These are phyloP conservation scores for Phytophthora pisi DNA, from an alignment of 352 stramenopile genomes.

Conservation along the genomic window DNA sequence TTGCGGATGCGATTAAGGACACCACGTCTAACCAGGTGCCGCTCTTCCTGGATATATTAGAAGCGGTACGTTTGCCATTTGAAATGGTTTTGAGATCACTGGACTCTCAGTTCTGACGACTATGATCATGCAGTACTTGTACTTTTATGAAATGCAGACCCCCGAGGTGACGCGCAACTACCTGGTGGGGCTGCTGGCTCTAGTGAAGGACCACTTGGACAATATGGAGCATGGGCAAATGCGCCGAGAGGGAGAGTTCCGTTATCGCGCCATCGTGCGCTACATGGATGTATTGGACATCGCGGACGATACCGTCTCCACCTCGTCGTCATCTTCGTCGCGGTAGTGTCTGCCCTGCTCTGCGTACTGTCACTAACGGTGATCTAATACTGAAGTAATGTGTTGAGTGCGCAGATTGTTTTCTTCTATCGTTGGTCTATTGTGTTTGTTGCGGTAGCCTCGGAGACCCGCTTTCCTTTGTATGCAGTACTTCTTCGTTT, in stretches of 20 bases:
- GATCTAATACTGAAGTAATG: background rate
- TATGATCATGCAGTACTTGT: conserved; percentile 73
- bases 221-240: conserved; percentile 83
- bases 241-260: conserved; percentile 78
- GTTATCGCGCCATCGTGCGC: conserved; percentile 85
- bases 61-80: conserved; percentile 58
- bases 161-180: conserved; percentile 77
- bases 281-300: conserved; percentile 68
- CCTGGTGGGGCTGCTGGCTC: conserved; percentile 75
- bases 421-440: background rate
- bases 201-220: conserved; percentile 94
- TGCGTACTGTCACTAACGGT: background rate
- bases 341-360: conserved; percentile 23
- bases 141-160: conserved; percentile 93
- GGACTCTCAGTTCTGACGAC: too few species aligned
- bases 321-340: conserved; percentile 26
- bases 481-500: background rate
- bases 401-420: background rate
- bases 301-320: conserved; percentile 22
- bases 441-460: conserved; percentile 6
- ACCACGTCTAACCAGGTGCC: conserved; percentile 85
- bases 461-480: conserved; percentile 11
- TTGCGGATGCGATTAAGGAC: conserved; percentile 90
- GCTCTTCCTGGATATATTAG: conserved; percentile 97
- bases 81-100: too few species aligned